Conservation (phyloP, 805 yeast species). For the Candida andamanensis region DNA sequence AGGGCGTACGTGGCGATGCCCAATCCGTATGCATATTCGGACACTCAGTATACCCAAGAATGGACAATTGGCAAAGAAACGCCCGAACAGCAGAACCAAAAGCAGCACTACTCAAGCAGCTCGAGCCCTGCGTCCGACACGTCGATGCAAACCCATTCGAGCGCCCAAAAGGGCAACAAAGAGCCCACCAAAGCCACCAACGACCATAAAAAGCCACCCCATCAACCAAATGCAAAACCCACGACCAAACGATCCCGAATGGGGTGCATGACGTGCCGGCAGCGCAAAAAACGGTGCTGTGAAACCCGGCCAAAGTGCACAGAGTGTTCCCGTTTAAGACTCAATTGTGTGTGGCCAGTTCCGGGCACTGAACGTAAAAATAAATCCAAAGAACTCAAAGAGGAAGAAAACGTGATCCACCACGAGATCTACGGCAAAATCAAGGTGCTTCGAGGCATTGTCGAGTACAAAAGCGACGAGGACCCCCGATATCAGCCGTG, state of each 20-base stretch:
- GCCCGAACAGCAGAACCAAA: background rate
- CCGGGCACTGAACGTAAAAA: conserved; percentile 65
- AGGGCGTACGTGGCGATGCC: background rate
- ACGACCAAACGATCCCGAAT: conserved; percentile 53
- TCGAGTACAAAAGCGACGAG: conserved; percentile 37
- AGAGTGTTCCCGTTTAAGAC: conserved; percentile 61
- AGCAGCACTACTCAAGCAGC: background rate
- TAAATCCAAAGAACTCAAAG: conserved; percentile 46
- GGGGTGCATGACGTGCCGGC: conserved; percentile 78
- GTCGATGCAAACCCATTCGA: background rate
- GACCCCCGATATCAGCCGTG: conserved; percentile 4
- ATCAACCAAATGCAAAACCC: no score
- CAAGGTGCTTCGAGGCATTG: conserved; percentile 59
- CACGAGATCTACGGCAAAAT: conserved; percentile 55
- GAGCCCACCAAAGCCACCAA: conserved; percentile 2
- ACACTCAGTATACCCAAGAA: no score
- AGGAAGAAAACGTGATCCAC: conserved; percentile 47
- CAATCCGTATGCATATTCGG: background rate
- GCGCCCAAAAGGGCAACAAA: conserved; percentile 1
- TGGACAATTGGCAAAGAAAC: no score
- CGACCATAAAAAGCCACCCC: conserved; percentile 4
- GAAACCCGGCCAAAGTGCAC: conserved; percentile 62
- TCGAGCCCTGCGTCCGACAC: background rate
- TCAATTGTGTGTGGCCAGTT: conserved; percentile 68
- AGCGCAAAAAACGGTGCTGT: conserved; percentile 73